Evolutionary conservation across 495 filamentous ascomycete genomes (phyloP).

Genomic region (Neurospora africana): DNA sequence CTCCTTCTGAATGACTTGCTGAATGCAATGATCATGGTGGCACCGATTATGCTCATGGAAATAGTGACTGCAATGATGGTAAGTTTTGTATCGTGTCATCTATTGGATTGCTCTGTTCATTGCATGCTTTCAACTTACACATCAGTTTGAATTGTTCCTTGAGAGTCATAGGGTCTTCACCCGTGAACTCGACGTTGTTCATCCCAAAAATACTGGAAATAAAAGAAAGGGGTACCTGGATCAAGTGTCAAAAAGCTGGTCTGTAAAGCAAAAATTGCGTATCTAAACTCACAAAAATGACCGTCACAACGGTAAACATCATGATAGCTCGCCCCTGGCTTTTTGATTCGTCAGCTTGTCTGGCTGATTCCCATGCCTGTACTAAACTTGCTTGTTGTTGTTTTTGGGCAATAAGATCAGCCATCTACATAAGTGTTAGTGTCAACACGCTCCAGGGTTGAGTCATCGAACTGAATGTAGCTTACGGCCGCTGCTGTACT

Average conservation of each 20-base stretch:
- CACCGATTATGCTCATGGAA: too few species aligned
- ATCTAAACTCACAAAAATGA: constrained; percentile 34
- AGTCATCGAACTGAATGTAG: not conserved
- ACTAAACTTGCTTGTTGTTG: constrained; percentile 55
- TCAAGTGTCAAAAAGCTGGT: not conserved
- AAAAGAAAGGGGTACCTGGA: constrained; percentile 21
- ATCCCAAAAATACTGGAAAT: constrained; percentile 27
- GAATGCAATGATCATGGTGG: constrained; percentile 17
- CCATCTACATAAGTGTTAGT: constrained; percentile 11
- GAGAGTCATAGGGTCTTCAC: not conserved
- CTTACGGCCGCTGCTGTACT: constrained; percentile 20
- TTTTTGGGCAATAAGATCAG: constrained; percentile 45
- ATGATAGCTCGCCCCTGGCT: constrained; percentile 50
- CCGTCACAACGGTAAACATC: constrained; percentile 55
- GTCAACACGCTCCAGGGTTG: not conserved
- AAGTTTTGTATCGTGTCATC: too few species aligned
- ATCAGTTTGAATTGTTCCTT: not conserved
- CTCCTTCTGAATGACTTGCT: constrained; percentile 2
- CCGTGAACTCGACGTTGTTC: constrained; percentile 21
- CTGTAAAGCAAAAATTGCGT: too few species aligned
- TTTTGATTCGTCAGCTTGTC: constrained; percentile 47
- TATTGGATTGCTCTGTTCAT: too few species aligned
- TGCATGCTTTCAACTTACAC: too few species aligned
- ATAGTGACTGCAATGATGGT: constrained; percentile 20
- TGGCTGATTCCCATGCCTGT: constrained; percentile 44